These are phyloP conservation scores for Colletotrichum nymphaeae DNA, from an alignment of 2,329 filamentous ascomycete genomes.

Conservation along the genomic window DNA sequence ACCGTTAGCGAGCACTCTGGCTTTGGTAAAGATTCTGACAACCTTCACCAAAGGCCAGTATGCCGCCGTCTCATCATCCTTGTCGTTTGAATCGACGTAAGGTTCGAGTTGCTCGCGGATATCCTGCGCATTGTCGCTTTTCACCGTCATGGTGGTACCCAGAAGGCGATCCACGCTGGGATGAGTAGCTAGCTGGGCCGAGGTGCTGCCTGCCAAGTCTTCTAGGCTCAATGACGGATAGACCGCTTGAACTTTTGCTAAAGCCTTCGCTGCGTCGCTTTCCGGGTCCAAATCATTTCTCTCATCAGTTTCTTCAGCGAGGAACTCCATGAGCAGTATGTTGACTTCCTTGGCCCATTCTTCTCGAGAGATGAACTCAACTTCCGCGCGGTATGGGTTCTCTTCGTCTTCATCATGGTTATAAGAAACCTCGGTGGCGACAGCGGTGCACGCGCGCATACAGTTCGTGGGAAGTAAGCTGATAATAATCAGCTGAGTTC, in stretches of 20 bases:
- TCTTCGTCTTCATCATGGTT: conserved; percentile 56
- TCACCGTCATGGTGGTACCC: neutral
- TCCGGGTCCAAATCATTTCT: neutral
- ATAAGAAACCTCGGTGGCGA: conserved; percentile 69
- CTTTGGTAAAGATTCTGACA: conserved; percentile 12
- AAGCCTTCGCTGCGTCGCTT: conserved; percentile 51
- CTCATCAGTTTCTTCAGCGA: conserved; percentile 48
- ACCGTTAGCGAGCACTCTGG: neutral
- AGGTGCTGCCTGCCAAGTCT: neutral
- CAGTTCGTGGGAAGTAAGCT: conserved; percentile 57
- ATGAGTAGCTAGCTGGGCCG: neutral
- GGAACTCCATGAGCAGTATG: conserved; percentile 59
- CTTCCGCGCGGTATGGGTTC: conserved; percentile 60
- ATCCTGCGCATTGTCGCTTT: neutral
- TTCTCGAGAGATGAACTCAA: conserved; percentile 65
- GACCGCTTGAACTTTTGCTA: conserved; percentile 57
- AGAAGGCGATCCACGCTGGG: neutral
- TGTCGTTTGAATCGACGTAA: conserved; percentile 3
- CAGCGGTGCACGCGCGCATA: conserved; percentile 71
- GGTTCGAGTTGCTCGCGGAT: neutral
- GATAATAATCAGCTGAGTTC: neutral
- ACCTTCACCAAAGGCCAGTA: conserved; percentile 57
- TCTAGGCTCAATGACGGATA: conserved; percentile 46
- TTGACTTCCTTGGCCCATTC: conserved; percentile 66
- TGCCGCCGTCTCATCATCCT: conserved; percentile 13